Conservation (phyloP, 495 filamentous ascomycete genomes). For the Letharia columbiana region DNA sequence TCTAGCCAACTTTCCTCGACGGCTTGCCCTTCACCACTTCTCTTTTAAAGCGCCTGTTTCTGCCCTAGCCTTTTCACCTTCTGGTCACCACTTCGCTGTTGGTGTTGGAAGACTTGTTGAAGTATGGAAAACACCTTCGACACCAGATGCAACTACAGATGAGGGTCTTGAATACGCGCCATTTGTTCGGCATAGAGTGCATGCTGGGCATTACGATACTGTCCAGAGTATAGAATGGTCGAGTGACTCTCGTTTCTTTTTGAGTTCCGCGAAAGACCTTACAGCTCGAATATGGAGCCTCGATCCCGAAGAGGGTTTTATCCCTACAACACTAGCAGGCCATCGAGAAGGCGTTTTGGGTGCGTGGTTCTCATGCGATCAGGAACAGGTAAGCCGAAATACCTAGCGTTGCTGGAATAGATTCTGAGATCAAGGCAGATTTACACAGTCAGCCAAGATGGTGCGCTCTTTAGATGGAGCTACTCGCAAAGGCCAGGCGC, state of each 20-base stretch:
- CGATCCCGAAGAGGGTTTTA: conserved; percentile 76
- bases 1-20: conserved; percentile 76
- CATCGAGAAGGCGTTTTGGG: conserved; percentile 79
- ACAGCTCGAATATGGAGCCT: conserved; percentile 93
- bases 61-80: conserved; percentile 84
- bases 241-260: conserved; percentile 85
- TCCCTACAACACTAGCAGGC: conserved; percentile 79
- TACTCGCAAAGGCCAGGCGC: conserved; percentile 42
- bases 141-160: conserved; percentile 62
- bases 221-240: conserved; percentile 88
- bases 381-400: conserved; percentile 55
- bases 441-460: conserved; percentile 63
- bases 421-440: conserved; percentile 57
- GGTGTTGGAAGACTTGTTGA: conserved; percentile 78
- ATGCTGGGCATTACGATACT: conserved; percentile 79
- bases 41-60: conserved; percentile 79
- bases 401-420: conserved; percentile 38
- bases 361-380: conserved; percentile 87
- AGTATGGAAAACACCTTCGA: conserved; percentile 90
- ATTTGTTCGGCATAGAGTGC: conserved; percentile 77
- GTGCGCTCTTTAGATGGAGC: conserved; percentile 57
- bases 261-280: conserved; percentile 84
- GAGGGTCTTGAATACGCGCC: conserved; percentile 92
- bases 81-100: conserved; percentile 81
- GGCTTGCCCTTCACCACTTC: conserved; percentile 83